Base-by-base conservation (phyloP, 306 rosid genomes). In the Coriaria nepalensis region DNA sequence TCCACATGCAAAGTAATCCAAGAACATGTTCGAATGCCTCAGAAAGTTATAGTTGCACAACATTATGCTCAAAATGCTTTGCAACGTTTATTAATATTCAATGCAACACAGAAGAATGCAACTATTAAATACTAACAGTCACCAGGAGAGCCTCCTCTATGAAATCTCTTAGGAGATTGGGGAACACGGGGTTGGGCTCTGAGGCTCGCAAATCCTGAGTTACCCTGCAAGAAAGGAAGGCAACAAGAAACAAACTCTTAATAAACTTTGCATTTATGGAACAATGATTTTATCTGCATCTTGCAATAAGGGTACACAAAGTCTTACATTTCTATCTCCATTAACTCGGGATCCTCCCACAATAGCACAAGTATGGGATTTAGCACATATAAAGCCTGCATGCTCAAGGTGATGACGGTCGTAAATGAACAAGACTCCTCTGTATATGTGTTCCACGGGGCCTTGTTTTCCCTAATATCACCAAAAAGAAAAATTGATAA, bases 341-440 rank as follows among this genome's bases (percentile, higher is more conserved):
- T 63, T 67, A 53, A 82, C 55, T 36, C 96, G 94, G 39, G 99
- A 92, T 57, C 99, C 99, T 43, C 99, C 99, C 39, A 92, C 99
- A 38, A 92, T 74, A 59, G 69, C 59, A 72, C 96, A 86, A 20
- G 86, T 78, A n/a, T 82, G 86, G 38, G 99, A 78, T 71, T 82
- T 92, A 45, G 72, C 87, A 72, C 99, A 92, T 47, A 92, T 82
- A 74, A 82, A 92, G 52, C 96, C 99, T 0, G 96, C 93, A 69
- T 92, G 99, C 71, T 92, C 99, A 67, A 86, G 85, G 73, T 92
- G 96, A 73, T 92, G 96, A 43, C 96, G 94, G 69, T 86, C 99
- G 59, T 54, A 75, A 51, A 92, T 66, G 65, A 92, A 92, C 60
- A 92, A 53, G 39, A 86, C 68, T 59, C 99, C 96, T 60, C 84